Conservation (phyloP, 331 rosid species). For the Pyrus hybrid region DNA sequence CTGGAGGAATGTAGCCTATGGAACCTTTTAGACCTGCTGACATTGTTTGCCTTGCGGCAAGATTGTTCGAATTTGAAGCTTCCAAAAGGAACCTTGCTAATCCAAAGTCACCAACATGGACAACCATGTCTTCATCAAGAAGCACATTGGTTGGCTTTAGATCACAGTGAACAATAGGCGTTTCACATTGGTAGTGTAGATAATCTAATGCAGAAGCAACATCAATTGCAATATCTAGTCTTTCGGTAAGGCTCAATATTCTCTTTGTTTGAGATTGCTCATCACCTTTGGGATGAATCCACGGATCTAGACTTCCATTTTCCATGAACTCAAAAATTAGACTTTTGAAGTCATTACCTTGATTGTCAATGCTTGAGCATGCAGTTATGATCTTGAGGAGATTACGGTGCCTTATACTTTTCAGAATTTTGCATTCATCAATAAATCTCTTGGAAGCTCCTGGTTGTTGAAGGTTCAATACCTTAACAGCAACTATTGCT, state of each 20-base stretch:
- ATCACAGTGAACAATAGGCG: background rate
- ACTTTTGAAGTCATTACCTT: constrained; percentile 2
- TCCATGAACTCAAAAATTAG: background rate
- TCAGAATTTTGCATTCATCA: background rate
- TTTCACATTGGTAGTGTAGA: background rate
- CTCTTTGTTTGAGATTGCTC: background rate
- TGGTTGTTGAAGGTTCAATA: constrained; percentile 1
- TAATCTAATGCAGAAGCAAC: background rate
- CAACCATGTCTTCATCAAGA: background rate
- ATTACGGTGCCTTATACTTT: constrained; percentile 4
- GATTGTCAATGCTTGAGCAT: background rate
- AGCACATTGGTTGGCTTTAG: background rate
- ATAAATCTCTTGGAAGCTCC: constrained; percentile 10
- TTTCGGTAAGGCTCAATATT: background rate
- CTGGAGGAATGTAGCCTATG: background rate
- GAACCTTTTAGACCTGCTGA: background rate
- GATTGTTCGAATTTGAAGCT: background rate
- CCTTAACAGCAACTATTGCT: background rate
- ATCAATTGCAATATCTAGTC: background rate
- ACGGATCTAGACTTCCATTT: background rate
- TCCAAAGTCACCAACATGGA: background rate
- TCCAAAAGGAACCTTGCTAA: background rate
- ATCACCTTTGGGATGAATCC: background rate
- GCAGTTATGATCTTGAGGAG: background rate
- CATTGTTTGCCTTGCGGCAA: background rate